These are phyloP conservation scores for Saccharomyces cerevisiae DNA, from an alignment of 805 yeast genomes.

Conservation along the genomic window DNA sequence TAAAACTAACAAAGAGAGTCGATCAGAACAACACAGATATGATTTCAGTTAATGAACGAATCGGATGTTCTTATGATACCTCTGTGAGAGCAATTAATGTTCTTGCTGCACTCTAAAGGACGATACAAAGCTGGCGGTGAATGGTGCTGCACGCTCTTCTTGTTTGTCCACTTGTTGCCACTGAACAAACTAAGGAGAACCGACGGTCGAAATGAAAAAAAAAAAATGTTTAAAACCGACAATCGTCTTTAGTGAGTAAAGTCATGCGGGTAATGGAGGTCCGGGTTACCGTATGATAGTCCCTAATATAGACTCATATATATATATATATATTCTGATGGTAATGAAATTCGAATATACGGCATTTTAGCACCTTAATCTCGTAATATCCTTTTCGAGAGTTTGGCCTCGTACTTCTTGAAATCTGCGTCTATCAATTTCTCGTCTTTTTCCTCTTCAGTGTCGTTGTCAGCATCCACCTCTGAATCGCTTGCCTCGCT, in stretches of 20 bases:
- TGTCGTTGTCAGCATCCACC: constrained; percentile 1
- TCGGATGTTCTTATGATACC: not conserved
- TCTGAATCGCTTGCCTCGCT: constrained; percentile 1
- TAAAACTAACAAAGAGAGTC: not conserved
- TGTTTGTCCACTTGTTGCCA: not conserved
- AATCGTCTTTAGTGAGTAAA: not conserved
- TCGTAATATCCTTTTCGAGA: not conserved
- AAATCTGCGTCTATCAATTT: not conserved
- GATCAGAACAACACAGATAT: not conserved
- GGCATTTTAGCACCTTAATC: not conserved
- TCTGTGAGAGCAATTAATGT: not conserved
- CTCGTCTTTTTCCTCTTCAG: constrained; percentile 2
- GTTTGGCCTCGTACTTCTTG: not conserved
- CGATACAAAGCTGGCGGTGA: not conserved
- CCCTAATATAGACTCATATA: not conserved
- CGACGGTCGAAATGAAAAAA: not conserved
- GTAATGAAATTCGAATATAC: not conserved
- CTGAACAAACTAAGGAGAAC: not conserved
- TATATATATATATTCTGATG: not conserved
- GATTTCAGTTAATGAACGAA: not conserved
- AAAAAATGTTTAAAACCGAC: not conserved
- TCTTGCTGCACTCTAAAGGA: not conserved
- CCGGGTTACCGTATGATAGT: not conserved
- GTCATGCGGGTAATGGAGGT: not conserved
- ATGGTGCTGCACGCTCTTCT: not conserved